A percentile compares a stretch with the other conserved stretches of the same genome.
These are phyloP conservation scores for Russula dissimulans DNA, from an alignment of 768 basidiomycete genomes.

Conservation along the genomic window DNA sequence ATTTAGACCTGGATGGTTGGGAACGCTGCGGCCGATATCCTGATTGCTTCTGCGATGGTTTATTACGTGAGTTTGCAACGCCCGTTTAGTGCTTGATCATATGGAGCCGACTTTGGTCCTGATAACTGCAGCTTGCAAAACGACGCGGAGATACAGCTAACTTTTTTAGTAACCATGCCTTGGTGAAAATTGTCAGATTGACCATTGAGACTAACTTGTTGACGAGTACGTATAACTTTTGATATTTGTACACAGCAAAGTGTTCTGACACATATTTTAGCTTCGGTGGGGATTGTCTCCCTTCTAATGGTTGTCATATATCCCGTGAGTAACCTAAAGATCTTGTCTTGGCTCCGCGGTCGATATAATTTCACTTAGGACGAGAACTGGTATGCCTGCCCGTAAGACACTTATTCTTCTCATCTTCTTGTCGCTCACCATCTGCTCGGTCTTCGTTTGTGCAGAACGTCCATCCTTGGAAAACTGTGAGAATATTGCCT, in stretches of 20 bases:
- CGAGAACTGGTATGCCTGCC: slow-evolving; percentile 7
- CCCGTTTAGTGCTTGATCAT: background rate
- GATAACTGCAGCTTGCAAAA: background rate
- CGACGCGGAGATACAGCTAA: background rate
- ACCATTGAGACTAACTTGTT: slow-evolving; percentile 23
- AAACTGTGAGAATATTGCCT: background rate
- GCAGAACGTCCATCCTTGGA: background rate
- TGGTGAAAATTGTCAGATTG: slow-evolving; percentile 20
- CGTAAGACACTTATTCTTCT: background rate
- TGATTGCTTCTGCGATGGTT: slow-evolving; percentile 3
- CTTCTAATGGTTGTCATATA: background rate
- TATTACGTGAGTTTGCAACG: background rate
- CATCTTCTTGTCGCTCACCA: background rate
- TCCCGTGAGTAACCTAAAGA: background rate
- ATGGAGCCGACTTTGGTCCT: background rate
- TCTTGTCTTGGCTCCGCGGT: background rate
- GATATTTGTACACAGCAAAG: background rate
- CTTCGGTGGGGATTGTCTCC: background rate
- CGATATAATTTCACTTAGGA: background rate
- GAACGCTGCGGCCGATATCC: background rate
- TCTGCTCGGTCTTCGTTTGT: background rate
- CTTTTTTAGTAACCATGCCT: background rate
- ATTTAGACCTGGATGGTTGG: background rate
- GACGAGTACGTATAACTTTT: slow-evolving; percentile 5
- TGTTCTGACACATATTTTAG: background rate